These are phyloP conservation scores for Daldinia eschscholtzii DNA, from an alignment of 2,329 filamentous ascomycete species.

Conservation along the genomic window DNA sequence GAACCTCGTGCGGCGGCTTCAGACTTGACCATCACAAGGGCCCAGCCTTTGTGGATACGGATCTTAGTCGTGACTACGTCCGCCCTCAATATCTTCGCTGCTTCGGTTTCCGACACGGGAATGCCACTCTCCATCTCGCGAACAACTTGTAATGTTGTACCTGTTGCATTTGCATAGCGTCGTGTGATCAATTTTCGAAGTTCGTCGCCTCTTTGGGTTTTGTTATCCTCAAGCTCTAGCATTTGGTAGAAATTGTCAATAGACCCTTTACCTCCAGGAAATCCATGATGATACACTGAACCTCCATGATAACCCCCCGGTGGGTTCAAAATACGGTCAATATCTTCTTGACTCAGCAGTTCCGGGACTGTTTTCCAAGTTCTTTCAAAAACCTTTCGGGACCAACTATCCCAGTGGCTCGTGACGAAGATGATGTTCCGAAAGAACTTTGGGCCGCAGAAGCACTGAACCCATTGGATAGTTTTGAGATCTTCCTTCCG, in stretches of 20 bases:
- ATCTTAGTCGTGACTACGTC: not conserved
- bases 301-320: not conserved
- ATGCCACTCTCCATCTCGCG: not conserved
- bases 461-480: slow-evolving; percentile 6
- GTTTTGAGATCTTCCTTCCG: not conserved
- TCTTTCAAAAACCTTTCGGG: not conserved
- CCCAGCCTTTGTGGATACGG: not conserved
- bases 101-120: not conserved
- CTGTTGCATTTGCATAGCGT: not conserved
- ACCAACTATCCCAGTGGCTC: not conserved
- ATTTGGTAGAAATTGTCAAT: not conserved
- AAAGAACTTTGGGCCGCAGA: slow-evolving; percentile 4
- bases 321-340: not conserved
- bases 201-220: not conserved
- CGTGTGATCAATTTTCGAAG: not conserved
- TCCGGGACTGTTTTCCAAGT: not conserved
- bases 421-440: not conserved
- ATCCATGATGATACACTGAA: slow-evolving; percentile 8
- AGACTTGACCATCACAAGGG: not conserved
- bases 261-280: not conserved
- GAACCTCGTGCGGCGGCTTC: not conserved
- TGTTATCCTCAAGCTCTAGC: not conserved
- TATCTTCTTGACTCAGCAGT: not conserved
- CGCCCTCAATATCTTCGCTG: not conserved
- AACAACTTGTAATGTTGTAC: not conserved